Conservation (phyloP, 2,329 filamentous ascomycete genomes). For the Fusarium agapanthi region DNA sequence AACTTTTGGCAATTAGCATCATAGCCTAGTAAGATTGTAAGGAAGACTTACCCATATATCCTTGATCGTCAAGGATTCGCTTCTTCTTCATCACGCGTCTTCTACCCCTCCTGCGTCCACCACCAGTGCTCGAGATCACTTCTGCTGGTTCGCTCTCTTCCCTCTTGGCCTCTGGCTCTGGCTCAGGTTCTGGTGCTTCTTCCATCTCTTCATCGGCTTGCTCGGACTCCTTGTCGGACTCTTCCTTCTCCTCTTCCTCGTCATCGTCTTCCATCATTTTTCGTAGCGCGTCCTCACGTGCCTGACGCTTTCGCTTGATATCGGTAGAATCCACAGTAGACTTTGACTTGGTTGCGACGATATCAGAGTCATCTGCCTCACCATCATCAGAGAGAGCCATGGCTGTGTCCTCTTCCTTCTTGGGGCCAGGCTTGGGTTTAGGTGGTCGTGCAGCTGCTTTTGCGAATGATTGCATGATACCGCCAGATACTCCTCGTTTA, state of each 20-base stretch:
- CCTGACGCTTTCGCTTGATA: slow-evolving; percentile 44
- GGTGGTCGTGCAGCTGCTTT: slow-evolving; percentile 58
- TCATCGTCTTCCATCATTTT: slow-evolving; percentile 67
- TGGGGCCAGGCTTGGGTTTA: slow-evolving; percentile 58
- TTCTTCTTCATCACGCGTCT: slow-evolving; percentile 88
- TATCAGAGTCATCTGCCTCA: slow-evolving; percentile 51
- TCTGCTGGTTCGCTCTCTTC: slow-evolving; percentile 58
- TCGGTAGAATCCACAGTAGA: slow-evolving; percentile 38
- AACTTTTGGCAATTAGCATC: slow-evolving; percentile 60
- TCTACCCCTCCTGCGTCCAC: slow-evolving; percentile 77
- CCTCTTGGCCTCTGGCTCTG: slow-evolving; percentile 49
- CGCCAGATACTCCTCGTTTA: slow-evolving; percentile 68
- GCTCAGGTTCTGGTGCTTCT: slow-evolving; percentile 51
- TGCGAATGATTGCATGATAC: slow-evolving; percentile 83
- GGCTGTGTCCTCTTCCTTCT: slow-evolving; percentile 45
- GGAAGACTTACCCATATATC: slow-evolving; percentile 78
- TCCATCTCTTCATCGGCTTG: slow-evolving; percentile 52
- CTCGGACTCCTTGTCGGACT: slow-evolving; percentile 50
- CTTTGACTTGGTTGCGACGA: slow-evolving; percentile 40
- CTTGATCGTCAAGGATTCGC: slow-evolving; percentile 86
- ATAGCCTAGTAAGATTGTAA: neutral
- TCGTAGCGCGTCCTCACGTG: slow-evolving; percentile 51
- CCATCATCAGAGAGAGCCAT: slow-evolving; percentile 52
- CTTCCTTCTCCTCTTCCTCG: slow-evolving; percentile 64
- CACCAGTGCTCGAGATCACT: slow-evolving; percentile 60